Conservation (phyloP, 1,139 yeast species). For the Scheffersomyces segobiensis region DNA sequence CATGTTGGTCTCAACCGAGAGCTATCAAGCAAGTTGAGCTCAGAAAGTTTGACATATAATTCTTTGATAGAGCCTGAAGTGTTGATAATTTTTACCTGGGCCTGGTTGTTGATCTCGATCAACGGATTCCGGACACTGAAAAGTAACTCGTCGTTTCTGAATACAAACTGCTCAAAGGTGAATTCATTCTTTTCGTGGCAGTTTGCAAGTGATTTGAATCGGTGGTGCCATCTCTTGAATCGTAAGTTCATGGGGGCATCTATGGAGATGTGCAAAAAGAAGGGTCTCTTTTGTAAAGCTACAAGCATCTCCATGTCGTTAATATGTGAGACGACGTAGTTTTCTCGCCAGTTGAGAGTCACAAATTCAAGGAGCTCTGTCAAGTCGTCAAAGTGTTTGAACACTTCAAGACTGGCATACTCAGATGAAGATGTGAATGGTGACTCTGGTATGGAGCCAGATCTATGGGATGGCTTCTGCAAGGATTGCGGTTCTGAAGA, state of each 20-base stretch:
- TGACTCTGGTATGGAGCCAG: neutral
- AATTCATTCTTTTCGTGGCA: slow-evolving; percentile 8
- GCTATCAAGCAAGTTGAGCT: slow-evolving; percentile 53
- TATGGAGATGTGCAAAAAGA: slow-evolving; percentile 75
- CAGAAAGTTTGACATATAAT: slow-evolving; percentile 52
- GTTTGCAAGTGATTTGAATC: slow-evolving; percentile 9
- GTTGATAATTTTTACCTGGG: slow-evolving; percentile 64
- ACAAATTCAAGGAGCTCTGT: slow-evolving; percentile 59
- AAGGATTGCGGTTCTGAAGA: neutral
- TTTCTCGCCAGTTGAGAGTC: slow-evolving; percentile 66
- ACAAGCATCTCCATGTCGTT: slow-evolving; percentile 44
- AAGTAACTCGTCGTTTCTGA: slow-evolving; percentile 43
- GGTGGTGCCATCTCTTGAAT: slow-evolving; percentile 43
- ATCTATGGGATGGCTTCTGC: neutral
- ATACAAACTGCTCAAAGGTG: slow-evolving; percentile 45
- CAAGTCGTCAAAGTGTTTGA: slow-evolving; percentile 28
- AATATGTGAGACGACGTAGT: slow-evolving; percentile 62
- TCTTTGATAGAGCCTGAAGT: slow-evolving; percentile 48
- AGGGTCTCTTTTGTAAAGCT: slow-evolving; percentile 70
- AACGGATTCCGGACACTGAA: slow-evolving; percentile 39
- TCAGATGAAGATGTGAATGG: neutral
- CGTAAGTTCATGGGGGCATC: slow-evolving; percentile 72
- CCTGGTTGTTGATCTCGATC: slow-evolving; percentile 54
- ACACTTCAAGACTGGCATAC: neutral
- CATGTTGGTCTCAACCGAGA: slow-evolving; percentile 85